Percentiles rank a stretch among this genome's conserved stretches.
Evolutionary conservation across 805 yeast genomes (phyloP).

Genomic region (Candida ascalaphidarum): DNA sequence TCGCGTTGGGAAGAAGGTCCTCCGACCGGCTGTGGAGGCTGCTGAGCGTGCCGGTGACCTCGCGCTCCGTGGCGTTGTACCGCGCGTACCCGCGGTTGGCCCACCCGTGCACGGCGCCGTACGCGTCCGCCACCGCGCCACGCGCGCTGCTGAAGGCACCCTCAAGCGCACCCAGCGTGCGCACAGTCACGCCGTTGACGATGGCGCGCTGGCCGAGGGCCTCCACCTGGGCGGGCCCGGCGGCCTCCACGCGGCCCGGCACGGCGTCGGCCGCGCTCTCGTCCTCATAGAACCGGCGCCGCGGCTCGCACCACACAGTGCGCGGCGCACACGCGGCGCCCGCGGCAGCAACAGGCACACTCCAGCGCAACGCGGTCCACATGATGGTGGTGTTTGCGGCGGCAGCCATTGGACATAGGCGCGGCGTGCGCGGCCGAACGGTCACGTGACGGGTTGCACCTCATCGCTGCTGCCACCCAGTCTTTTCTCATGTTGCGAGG

Average conservation of each 20-base stretch:
- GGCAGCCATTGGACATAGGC: too few relatives aligned
- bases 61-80: conserved; percentile 53
- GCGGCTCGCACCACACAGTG: conserved; percentile 13
- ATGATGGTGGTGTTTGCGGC: too few relatives aligned
- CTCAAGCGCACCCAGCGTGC: conserved; percentile 44
- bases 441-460: too few relatives aligned
- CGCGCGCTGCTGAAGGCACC: conserved; percentile 40
- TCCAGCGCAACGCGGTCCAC: too few relatives aligned
- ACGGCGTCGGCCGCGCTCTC: conserved; percentile 36
- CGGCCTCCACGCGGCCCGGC: conserved; percentile 43
- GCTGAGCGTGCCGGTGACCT: conserved; percentile 54
- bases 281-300: conserved; percentile 42
- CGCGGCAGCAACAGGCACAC: too few relatives aligned
- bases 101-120: conserved; percentile 16
- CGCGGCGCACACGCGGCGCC: too few relatives aligned
- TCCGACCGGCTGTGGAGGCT: conserved; percentile 57
- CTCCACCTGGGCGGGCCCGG: conserved; percentile 32
- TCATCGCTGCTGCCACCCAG: too few relatives aligned
- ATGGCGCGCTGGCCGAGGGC: conserved; percentile 38
- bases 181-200: conserved; percentile 49
- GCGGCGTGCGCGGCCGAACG: too few relatives aligned
- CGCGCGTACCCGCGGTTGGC: conserved; percentile 40
- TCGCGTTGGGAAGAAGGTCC: conserved; percentile 60
- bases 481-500: too few relatives aligned
- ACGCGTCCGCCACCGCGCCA: conserved; percentile 24